Percentiles rank a stretch among this genome's conserved stretches.
Evolutionary conservation across 83 land plant genomes (phyloP).

Genomic region (Thuja plicata): DNA sequence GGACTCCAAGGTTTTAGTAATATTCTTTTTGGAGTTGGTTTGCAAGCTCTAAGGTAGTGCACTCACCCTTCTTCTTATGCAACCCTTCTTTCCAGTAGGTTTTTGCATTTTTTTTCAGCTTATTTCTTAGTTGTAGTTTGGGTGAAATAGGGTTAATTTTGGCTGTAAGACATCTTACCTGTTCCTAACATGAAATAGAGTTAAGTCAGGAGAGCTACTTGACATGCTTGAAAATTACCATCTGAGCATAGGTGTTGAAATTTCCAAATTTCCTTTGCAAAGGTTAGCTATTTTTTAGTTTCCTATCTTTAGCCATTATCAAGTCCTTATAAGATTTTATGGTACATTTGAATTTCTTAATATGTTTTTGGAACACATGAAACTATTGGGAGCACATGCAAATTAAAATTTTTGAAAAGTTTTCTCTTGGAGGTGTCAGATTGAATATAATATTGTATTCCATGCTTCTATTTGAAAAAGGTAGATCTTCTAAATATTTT

Average conservation of each 20-base stretch:
- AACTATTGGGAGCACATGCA: conserved; percentile 65
- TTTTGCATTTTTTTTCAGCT: too few relatives aligned
- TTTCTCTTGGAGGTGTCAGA: conserved; percentile 33
- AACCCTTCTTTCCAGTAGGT: too few relatives aligned
- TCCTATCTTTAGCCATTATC: conserved; percentile 9
- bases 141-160: conserved; percentile 26
- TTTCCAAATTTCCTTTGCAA: conserved; percentile 15
- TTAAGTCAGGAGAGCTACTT: conserved; percentile 34
- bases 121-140: conserved; percentile 11
- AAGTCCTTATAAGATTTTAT: not conserved
- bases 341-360: conserved; percentile 2
- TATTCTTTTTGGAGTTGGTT: too few relatives aligned
- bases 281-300: conserved; percentile 27
- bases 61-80: too few relatives aligned
- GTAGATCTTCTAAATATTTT: not conserved
- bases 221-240: too few relatives aligned
- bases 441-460: too few relatives aligned
- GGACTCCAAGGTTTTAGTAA: not conserved
- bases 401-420: conserved; percentile 34
- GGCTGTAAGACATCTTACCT: conserved; percentile 29
- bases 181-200: conserved; percentile 35
- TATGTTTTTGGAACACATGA: not conserved
- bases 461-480: too few relatives aligned
- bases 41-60: too few relatives aligned
- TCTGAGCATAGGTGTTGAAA: conserved; percentile 14